Base-by-base conservation (phyloP, 2,329 filamentous ascomycete genomes). In the Fusarium papillatum region DNA sequence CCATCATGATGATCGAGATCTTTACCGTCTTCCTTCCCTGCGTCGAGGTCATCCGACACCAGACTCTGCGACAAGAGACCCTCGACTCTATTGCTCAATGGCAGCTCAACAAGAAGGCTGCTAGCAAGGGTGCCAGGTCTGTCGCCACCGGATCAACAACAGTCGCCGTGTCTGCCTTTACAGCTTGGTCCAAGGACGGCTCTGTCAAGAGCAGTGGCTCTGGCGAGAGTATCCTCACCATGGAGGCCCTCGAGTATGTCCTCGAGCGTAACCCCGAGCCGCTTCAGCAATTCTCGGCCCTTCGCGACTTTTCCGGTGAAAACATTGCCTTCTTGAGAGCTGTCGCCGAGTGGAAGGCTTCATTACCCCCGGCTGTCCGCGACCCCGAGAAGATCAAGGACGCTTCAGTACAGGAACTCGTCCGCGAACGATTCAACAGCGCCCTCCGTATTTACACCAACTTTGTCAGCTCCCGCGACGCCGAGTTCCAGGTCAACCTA, bases 251-350 rank as follows among this genome's bases (percentile, higher is more conserved):
- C 3, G 92, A 94, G 73, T 86, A 90, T 70, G 90, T 91, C 7
- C 85, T 94, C 0, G 84, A 88, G 66, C 86, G 87, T 62, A 92
- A 93, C 79, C 89, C 91, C 0, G 85, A 87, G 7, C 90, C 90
- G 0, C 86, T 94, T 0, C 90, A 92, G 68, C 83, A 90, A 64
- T 94, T 93, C 80, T 92, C 93, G 0, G 92, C 92, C 0, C 85
- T 90, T 1, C 87, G 89, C 41, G 93, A 94, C 76, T 94, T 94
- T 79, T 93, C 92, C 0, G 92, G 92, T 17, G 93, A 94, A 81
- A 94, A 94, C 79, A 92, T 80, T 60, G 89, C 92, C 59, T 94
- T 94, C 81, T 83, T 94, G 7, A 89, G 87, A 11, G 85, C 86
- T 48, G 88, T 93, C 11, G 84, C 87, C 4, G 86, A 88, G 69